Base-by-base conservation (phyloP, 176 grass and related monocot genomes). In the Phragmites australis region DNA sequence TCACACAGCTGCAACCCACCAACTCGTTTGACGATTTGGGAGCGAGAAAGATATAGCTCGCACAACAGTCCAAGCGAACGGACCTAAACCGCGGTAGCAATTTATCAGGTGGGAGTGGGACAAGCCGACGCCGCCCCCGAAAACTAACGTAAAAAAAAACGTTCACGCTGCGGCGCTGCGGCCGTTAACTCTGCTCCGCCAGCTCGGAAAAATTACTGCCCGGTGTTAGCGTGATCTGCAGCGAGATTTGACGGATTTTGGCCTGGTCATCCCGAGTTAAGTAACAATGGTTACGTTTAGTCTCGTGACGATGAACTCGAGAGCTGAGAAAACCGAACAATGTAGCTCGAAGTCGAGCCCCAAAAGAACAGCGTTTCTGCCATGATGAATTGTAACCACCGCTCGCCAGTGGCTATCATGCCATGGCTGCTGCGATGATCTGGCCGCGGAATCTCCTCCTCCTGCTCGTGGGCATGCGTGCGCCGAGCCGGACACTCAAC, bases 1-100 rank as follows among this genome's bases (percentile, higher is more conserved):
- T 72, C 19, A 58, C 66, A 65, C 37, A 19, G 80, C 67, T 58
- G 79, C 50, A 43, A 43, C 3, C 21, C 70, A 89, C 57, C 77
- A 13, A 64, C 77, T 65, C 1, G 39, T 64, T 77, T 69, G 78
- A 84, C 82, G 65, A 48, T 70, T 75, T 34, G 76, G 81, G 51
- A 51, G 21, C 26, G 47, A 21, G 1, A 49, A 34, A 63, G 25
- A 49, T 48, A 49, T 82, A 72, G 56, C 55, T 31, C 27, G 19
- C 86, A 37, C 54, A 83, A 83, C 67, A 73, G 86, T 83, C 80
- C 86, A 83, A 83, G 48, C 48, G 8, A 53, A 19, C 40, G 55
- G 66, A 83, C 80, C 80, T 65, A 83, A 73, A 51, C 66, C 86
- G 77, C 84, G 76, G 48, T 6, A 42, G 53, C 83, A 62, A 70